Base-by-base conservation (phyloP, 805 yeast genomes). In the Blastobotrys muscicola region DNA sequence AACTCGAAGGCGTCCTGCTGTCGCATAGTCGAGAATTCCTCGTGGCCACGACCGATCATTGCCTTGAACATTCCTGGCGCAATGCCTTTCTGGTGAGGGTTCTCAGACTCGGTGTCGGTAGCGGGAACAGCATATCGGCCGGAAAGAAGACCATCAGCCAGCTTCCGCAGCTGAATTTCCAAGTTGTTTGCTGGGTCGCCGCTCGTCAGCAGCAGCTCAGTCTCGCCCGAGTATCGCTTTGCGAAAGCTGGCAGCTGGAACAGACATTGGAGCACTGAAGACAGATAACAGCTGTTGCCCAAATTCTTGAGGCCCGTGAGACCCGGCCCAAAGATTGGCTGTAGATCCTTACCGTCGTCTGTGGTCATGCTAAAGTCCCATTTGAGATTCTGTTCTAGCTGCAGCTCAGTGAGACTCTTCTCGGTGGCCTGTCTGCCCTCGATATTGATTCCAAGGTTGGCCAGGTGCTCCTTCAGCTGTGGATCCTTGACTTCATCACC, bases 1-100 rank as follows among this genome's bases (percentile, higher is more conserved):
- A 87, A 92, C 60, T 92, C 98, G 67, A 80, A 83, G 0, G 97
- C 92, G 66, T 92, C 99, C 61, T 92, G 98, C 59, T 92, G 99
- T 52, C 79, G 76, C 71, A 80, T 84, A 0, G 95, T 80, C 37
- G 80, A 70, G 54, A 92, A 92, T 56, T 92, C 98, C 12, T 70
- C 69, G 60, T 92, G 94, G 32, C 76, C 76, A 41, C 73, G 72
- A 3, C 96, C 96, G 42, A 92, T 69, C 20, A 86, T 65, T 7
- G 75, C 67, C 59, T 90, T 90, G 62, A 92, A 80, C 39, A 82
- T 71, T 1, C 75, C 67, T 0, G 96, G 96, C 42, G 76, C 74
- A 13, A 92, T 71, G 4, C 97, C 97, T 34, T 67, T 56, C 57
- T 85, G 92, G 59, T 79, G 85, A 20, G 42, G 44, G 15, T 34